These are phyloP conservation scores for Primulina huaijiensis DNA, from an alignment of 257 asterid genomes.

Conservation along the genomic window DNA sequence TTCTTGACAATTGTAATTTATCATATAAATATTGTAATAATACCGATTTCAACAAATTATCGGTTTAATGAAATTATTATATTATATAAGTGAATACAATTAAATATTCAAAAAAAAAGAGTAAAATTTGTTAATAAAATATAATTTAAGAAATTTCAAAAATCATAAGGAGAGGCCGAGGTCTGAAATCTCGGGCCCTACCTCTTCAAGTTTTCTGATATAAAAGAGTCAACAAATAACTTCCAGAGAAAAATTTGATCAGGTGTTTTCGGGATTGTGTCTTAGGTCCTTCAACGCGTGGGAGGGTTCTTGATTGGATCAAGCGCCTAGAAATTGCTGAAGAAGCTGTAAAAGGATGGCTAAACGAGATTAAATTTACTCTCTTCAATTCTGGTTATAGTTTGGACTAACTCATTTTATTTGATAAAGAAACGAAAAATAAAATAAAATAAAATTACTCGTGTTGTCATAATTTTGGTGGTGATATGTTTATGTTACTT, in stretches of 20 bases:
- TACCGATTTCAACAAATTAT: too few species aligned
- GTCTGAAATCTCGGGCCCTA: conserved; percentile 18
- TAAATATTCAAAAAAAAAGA: too few species aligned
- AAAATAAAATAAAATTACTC: not conserved
- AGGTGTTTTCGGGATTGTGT: conserved; percentile 94
- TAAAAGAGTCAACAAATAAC: conserved; percentile 74
- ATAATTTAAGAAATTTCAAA: too few species aligned
- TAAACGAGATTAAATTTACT: conserved; percentile 11
- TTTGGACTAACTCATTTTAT: conserved; percentile 15
- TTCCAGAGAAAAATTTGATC: conserved; percentile 82
- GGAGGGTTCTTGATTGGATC: conserved; percentile 75
- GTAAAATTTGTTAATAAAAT: too few species aligned
- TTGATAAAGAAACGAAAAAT: conserved; percentile 2
- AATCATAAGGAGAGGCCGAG: too few species aligned
- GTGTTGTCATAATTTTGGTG: conserved; percentile 9
- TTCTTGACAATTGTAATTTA: too few species aligned
- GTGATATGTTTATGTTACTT: too few species aligned
- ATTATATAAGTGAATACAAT: too few species aligned
- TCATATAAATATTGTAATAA: too few species aligned
- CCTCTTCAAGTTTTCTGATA: conserved; percentile 72
- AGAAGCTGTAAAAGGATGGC: conserved; percentile 86
- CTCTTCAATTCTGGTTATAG: not conserved
- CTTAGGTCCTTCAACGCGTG: conserved; percentile 68
- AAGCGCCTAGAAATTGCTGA: conserved; percentile 96
- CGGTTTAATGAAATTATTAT: too few species aligned